phyloP scores from a whole-genome alignment of 2,329 filamentous ascomycete genomes.

The Epichloe scottii region DNA sequence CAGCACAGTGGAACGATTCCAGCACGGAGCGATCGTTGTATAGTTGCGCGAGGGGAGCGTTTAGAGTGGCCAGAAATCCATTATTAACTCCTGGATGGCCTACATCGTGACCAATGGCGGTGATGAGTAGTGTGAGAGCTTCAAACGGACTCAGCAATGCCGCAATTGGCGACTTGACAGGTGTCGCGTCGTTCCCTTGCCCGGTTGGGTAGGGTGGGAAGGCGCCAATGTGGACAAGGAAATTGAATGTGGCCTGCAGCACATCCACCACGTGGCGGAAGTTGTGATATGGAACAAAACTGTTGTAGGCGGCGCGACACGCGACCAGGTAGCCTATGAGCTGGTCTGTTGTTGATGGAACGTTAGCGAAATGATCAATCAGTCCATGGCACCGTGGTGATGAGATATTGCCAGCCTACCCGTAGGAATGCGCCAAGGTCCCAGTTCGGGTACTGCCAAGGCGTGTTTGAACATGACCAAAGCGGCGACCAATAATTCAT shows the following conservation, averaged over 20 bases:
- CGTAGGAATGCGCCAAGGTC: slow-evolving; percentile 65
- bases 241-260: slow-evolving; percentile 83
- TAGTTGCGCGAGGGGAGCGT: slow-evolving; percentile 82
- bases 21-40: slow-evolving; percentile 96
- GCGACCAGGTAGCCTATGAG: slow-evolving; percentile 77
- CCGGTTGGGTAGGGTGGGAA: slow-evolving; percentile 52
- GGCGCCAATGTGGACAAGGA: slow-evolving; percentile 68
- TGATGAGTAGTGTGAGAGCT: slow-evolving; percentile 76
- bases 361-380: slow-evolving; percentile 25
- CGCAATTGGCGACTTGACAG: slow-evolving; percentile 52
- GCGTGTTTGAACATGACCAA: slow-evolving; percentile 84
- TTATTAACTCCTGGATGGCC: slow-evolving; percentile 98
- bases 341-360: slow-evolving; percentile 43
- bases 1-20: slow-evolving; percentile 94
- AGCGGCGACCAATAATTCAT: slow-evolving; percentile 79
- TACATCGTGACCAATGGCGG: slow-evolving; percentile 96
- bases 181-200: slow-evolving; percentile 16
- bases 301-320: slow-evolving; percentile 88
- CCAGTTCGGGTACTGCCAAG: slow-evolving; percentile 66
- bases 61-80: slow-evolving; percentile 82
- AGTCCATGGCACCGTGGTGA: neutral
- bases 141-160: slow-evolving; percentile 74
- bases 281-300: slow-evolving; percentile 94
- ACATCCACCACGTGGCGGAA: slow-evolving; percentile 97
- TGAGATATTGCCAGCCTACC: slow-evolving; percentile 37